Evolutionary conservation across 257 asterid species (phyloP).

Genomic region (Perilla frutescens): DNA sequence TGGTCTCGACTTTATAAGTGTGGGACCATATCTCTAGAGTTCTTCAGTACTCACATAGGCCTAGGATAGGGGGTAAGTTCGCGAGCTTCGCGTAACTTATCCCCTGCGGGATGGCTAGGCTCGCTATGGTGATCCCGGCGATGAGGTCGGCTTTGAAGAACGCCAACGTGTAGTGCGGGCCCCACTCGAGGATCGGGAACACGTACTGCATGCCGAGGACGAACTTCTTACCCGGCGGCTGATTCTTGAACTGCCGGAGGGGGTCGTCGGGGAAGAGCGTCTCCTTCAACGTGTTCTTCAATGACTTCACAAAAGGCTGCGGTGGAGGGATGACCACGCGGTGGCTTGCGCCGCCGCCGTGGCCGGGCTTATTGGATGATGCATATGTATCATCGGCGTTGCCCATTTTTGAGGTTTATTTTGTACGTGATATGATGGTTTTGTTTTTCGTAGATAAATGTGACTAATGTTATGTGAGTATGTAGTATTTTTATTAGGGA

Average conservation of each 20-base stretch:
- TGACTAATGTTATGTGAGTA: neutral
- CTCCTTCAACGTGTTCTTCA: conserved; percentile 66
- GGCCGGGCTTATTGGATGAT: conserved; percentile 1
- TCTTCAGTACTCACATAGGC: conserved; percentile 61
- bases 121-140: conserved; percentile 88
- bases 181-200: conserved; percentile 83
- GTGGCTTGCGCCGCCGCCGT: conserved; percentile 24
- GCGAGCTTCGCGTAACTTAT: conserved; percentile 91
- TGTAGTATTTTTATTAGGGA: neutral
- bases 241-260: conserved; percentile 76
- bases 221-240: conserved; percentile 49
- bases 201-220: conserved; percentile 61
- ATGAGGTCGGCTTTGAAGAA: conserved; percentile 69
- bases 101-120: conserved; percentile 91
- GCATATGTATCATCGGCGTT: conserved; percentile 50
- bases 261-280: conserved; percentile 87
- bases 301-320: conserved; percentile 63
- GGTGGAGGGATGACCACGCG: conserved; percentile 64
- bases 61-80: conserved; percentile 85
- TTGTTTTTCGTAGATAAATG: neutral
- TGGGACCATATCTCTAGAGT: no score
- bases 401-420: conserved; percentile 45
- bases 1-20: no score
- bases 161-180: conserved; percentile 52
- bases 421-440: neutral